Conservation (phyloP, 2,329 filamentous ascomycete species). For the Lasiodiplodia citricola region DNA sequence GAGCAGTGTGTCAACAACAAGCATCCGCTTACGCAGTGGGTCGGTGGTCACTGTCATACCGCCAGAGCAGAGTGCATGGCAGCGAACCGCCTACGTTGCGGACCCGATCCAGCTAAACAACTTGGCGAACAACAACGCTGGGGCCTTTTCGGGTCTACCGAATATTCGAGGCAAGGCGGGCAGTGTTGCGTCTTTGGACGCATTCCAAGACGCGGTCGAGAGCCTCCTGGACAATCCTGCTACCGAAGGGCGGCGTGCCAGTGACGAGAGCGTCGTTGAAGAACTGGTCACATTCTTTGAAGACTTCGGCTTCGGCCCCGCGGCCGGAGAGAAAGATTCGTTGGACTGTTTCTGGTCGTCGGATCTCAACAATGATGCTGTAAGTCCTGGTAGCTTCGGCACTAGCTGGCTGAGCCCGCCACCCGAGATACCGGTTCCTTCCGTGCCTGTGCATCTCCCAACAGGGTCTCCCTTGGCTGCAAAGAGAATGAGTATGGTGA, state of each 20-base stretch:
- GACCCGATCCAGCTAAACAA: constrained; percentile 50
- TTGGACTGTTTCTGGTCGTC: constrained; percentile 22
- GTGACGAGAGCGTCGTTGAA: constrained; percentile 45
- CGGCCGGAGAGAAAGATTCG: constrained; percentile 3
- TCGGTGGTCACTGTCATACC: constrained; percentile 42
- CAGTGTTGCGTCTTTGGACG: constrained; percentile 17
- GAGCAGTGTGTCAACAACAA: constrained; percentile 13
- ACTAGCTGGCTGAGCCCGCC: constrained; percentile 9
- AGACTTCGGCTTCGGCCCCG: constrained; percentile 40
- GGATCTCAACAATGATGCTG: constrained; percentile 30
- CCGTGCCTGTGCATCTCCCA: constrained; percentile 12
- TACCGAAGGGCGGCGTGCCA: constrained; percentile 33
- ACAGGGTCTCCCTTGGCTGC: neutral
- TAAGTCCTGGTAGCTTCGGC: neutral
- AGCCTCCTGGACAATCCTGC: neutral
- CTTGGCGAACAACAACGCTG: constrained; percentile 2
- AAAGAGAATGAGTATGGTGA: constrained; percentile 12
- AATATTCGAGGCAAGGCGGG: neutral
- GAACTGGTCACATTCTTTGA: constrained; percentile 51
- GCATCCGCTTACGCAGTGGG: constrained; percentile 35
- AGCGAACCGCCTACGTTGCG: constrained; percentile 46
- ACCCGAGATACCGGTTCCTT: constrained; percentile 11
- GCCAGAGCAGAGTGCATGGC: constrained; percentile 42
- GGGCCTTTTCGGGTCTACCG: neutral
- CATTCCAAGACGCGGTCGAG: constrained; percentile 17